These are phyloP conservation scores for Phenoliferia sp. DNA, from an alignment of 1,284 basidiomycete species.

Conservation along the genomic window DNA sequence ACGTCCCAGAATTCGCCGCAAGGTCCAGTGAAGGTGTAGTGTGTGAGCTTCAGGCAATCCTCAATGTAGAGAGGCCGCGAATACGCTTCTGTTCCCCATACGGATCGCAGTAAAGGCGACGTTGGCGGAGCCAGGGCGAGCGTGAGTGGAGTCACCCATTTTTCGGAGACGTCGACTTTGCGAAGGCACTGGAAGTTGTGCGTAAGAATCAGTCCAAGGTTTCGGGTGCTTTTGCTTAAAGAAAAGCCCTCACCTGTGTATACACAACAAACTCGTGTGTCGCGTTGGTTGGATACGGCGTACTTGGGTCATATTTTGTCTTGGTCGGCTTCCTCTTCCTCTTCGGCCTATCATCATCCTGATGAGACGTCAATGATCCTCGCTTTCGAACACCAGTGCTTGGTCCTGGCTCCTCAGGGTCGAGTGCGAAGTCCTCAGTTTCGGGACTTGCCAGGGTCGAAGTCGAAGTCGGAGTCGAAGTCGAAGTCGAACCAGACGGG, in stretches of 20 bases:
- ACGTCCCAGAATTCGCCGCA: not conserved
- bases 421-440: no score
- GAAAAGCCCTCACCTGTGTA: not conserved
- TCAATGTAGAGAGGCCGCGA: not conserved
- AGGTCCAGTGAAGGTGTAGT: not conserved
- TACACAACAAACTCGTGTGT: not conserved
- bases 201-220: not conserved
- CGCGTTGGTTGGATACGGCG: not conserved
- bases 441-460: no score
- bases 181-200: not conserved
- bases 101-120: not conserved
- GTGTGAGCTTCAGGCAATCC: not conserved
- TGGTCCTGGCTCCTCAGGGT: no score
- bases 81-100: not conserved
- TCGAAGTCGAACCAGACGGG: no score
- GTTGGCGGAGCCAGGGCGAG: not conserved
- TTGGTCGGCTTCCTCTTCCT: not conserved
- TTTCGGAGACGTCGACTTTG: not conserved
- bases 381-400: no score
- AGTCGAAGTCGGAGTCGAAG: no score
- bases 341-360: no score
- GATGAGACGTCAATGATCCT: no score
- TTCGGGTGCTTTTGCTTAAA: not conserved
- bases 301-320: not conserved
- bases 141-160: not conserved